These are phyloP conservation scores for Pseudogymnoascus sp. DNA, from an alignment of 2,329 filamentous ascomycete genomes.

Conservation along the genomic window DNA sequence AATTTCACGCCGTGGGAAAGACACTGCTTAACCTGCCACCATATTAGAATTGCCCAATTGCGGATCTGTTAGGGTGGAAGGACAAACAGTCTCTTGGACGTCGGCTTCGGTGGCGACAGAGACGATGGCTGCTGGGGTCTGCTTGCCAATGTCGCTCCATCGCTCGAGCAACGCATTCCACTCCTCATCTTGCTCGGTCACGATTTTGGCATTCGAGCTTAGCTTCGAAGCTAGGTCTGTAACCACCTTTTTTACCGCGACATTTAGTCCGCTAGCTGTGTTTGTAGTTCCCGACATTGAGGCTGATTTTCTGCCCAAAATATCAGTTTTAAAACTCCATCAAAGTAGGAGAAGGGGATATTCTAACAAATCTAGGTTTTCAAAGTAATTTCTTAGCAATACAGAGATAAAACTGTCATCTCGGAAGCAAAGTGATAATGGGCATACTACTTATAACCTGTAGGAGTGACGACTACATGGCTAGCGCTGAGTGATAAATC, in stretches of 20 bases:
- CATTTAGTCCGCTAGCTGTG: neutral
- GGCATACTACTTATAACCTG: neutral
- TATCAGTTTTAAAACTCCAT: neutral
- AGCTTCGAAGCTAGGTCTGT: neutral
- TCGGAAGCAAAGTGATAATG: neutral
- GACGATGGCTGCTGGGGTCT: slow-evolving; percentile 16
- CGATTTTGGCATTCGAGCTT: neutral
- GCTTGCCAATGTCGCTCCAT: slow-evolving; percentile 15
- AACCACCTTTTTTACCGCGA: neutral
- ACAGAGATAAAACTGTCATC: neutral
- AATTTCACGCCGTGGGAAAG: slow-evolving; percentile 17
- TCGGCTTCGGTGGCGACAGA: slow-evolving; percentile 14
- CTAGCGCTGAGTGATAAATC: neutral
- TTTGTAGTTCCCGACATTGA: neutral
- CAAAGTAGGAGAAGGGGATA: neutral
- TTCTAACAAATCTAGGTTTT: neutral
- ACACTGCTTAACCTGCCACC: neutral
- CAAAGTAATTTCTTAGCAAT: neutral
- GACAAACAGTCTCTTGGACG: slow-evolving; percentile 16
- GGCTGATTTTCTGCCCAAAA: neutral
- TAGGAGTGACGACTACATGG: neutral
- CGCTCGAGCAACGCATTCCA: neutral
- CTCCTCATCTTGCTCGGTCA: neutral
- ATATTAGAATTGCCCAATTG: neutral
- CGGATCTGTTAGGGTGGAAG: neutral